These are phyloP conservation scores for Claviceps humidiphila DNA, from an alignment of 2,329 filamentous ascomycete species.

Conservation along the genomic window DNA sequence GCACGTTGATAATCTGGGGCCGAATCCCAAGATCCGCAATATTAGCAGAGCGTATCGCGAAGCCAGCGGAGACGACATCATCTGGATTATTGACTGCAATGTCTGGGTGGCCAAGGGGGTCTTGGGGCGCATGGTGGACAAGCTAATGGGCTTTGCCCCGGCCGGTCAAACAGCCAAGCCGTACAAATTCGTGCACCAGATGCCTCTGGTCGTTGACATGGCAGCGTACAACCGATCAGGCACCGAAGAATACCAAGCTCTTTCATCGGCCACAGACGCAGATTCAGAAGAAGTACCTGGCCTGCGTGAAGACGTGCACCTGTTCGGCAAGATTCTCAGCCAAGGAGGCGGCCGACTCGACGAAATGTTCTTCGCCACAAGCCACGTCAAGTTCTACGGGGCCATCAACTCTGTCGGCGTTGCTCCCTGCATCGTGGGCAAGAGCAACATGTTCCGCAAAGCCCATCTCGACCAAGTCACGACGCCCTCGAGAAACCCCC, in stretches of 20 bases:
- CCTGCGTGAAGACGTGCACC: background rate
- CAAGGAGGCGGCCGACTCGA: conserved; percentile 71
- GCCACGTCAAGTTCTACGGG: conserved; percentile 94
- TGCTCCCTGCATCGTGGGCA: conserved; percentile 88
- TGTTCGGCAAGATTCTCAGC: conserved; percentile 18
- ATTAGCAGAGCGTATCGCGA: conserved; percentile 89
- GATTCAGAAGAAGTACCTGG: conserved; percentile 12
- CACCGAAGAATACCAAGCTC: conserved; percentile 12
- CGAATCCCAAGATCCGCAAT: conserved; percentile 97
- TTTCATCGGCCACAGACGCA: conserved; percentile 22
- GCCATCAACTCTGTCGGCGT: conserved; percentile 89
- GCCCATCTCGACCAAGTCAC: conserved; percentile 73
- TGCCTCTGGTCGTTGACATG: conserved; percentile 78
- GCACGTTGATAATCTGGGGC: conserved; percentile 53
- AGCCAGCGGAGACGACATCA: conserved; percentile 72
- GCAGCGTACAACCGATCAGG: conserved; percentile 17
- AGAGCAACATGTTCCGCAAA: conserved; percentile 96
- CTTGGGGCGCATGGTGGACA: conserved; percentile 78
- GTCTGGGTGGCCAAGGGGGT: conserved; percentile 77
- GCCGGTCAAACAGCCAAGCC: conserved; percentile 35
- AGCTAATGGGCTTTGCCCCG: conserved; percentile 54
- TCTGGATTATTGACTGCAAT: conserved; percentile 96
- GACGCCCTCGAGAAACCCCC: conserved; percentile 31
- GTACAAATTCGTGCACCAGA: conserved; percentile 89
- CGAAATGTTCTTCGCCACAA: conserved; percentile 86